Evolutionary conservation across 139 green algal genomes (phyloP), one percentile per base, ranked within the genome.

Genomic region (Chlamydomonas urium): DNA sequence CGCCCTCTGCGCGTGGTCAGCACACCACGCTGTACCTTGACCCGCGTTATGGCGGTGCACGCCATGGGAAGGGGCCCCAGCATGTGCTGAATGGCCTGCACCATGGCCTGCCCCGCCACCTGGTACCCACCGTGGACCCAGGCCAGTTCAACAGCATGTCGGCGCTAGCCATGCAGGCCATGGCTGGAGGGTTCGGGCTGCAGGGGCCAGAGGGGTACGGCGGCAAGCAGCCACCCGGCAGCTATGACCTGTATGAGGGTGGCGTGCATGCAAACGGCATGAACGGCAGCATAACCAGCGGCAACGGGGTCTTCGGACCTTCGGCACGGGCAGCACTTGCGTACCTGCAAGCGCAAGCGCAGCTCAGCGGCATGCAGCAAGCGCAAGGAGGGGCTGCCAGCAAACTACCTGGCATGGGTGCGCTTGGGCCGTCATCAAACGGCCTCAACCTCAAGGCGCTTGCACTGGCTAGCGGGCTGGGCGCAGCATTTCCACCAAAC

Each of bases 381-480:
- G 45, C 45, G 17, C 17, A 21, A 63, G 53, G 53, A 14, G 10
- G 17, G 14, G 53, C 6, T 14, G 53, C n/a, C n/a, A 33, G 6
- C 24, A 36, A 6, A 8, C 34, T 47, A 1, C 48, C 48, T 3
- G 76, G 69, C 0, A 68, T 38, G 37, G 47, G 1, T 74, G 70
- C n/a, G 38, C 61, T 24, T 68, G 63, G 36, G 57, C 57, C 37
- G 59, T 69, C 38, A 48, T 45, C 69, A 57, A 78, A 65, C 47
- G 42, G 47, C 1, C 59, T 82, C 23, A 82, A 82, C 71, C 71
- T 82, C 5, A 77, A 82, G 47, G 76, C 76, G 1, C 71, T 82
- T 4, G 71, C 66, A 32, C 71, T 82, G 2, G 65, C 75, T 1
- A 57, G 47, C 21, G 32, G 35, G 4, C 71, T 81, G 5, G 47